Conservation (phyloP, 176 grass and related monocot species). For the Puya raimondii region DNA sequence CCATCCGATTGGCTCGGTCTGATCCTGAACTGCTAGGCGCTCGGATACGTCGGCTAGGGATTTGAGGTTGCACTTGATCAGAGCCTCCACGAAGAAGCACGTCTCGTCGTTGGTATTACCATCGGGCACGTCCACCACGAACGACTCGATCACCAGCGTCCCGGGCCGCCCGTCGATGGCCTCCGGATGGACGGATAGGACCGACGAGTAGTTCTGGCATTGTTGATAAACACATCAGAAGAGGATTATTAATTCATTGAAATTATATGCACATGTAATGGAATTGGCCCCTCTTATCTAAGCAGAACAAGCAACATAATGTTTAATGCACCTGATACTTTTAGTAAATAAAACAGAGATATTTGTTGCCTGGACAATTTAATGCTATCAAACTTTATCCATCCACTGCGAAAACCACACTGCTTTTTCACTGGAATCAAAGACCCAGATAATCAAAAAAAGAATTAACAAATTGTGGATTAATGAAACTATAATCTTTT, state of each 20-base stretch:
- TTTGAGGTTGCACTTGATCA: constrained; percentile 97
- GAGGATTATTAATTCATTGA: constrained; percentile 24
- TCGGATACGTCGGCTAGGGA: constrained; percentile 79
- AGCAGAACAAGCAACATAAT: not conserved
- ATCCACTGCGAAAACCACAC: not conserved
- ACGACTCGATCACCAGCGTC: constrained; percentile 83
- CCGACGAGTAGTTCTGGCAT: constrained; percentile 84
- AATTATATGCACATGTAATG: not conserved
- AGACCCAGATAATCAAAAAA: not conserved
- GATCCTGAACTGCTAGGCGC: constrained; percentile 49
- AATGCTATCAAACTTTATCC: no score
- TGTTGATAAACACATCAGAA: not conserved
- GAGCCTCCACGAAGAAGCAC: constrained; percentile 77
- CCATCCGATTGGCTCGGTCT: constrained; percentile 43
- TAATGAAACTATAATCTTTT: no score
- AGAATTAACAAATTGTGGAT: no score
- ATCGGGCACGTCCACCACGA: constrained; percentile 77
- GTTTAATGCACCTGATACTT: not conserved
- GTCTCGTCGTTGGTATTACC: constrained; percentile 91
- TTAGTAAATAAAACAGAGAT: not conserved
- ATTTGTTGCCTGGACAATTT: not conserved
- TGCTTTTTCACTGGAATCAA: not conserved
- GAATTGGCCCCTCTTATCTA: no score
- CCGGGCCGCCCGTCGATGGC: constrained; percentile 62
- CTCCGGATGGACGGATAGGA: constrained; percentile 83